These are phyloP conservation scores for Corrigiola litoralis DNA, from an alignment of 179 eudicot species.

Conservation along the genomic window DNA sequence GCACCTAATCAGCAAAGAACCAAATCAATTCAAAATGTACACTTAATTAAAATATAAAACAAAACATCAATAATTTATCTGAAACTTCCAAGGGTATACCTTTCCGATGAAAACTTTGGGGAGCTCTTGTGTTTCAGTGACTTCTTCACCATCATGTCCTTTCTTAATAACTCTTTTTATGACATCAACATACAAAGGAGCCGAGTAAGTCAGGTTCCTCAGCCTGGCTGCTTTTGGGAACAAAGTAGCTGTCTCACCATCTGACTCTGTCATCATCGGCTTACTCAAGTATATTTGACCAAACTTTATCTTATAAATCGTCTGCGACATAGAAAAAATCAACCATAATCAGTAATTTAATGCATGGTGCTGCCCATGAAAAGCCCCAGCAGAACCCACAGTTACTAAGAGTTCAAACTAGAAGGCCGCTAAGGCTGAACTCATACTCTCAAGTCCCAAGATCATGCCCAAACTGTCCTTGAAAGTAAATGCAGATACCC, in stretches of 20 bases:
- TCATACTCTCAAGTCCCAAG: too few relatives aligned
- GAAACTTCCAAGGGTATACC: conserved; percentile 28
- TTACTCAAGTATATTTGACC: conserved; percentile 90
- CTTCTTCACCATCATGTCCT: conserved; percentile 96
- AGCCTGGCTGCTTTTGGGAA: conserved; percentile 97
- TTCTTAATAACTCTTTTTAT: conserved; percentile 73
- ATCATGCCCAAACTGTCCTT: neutral
- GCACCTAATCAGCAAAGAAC: conserved; percentile 46
- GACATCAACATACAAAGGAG: conserved; percentile 93
- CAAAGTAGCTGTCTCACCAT: conserved; percentile 94
- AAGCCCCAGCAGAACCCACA: neutral
- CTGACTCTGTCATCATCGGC: conserved; percentile 99
- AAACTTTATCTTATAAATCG: conserved; percentile 81
- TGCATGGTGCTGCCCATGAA: neutral
- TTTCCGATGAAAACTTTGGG: conserved; percentile 94
- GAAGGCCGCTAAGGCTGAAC: neutral
- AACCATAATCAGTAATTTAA: neutral
- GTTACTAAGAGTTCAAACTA: neutral
- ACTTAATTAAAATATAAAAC: neutral
- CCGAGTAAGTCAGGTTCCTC: conserved; percentile 90
- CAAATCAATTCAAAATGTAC: conserved; percentile 2
- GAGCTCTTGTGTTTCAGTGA: conserved; percentile 82
- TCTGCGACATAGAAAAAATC: conserved; percentile 47
- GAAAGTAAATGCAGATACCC: neutral
- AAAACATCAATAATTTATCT: neutral